phyloP scores from a whole-genome alignment of 257 asterid genomes.

The Gardenia jasminoides region DNA sequence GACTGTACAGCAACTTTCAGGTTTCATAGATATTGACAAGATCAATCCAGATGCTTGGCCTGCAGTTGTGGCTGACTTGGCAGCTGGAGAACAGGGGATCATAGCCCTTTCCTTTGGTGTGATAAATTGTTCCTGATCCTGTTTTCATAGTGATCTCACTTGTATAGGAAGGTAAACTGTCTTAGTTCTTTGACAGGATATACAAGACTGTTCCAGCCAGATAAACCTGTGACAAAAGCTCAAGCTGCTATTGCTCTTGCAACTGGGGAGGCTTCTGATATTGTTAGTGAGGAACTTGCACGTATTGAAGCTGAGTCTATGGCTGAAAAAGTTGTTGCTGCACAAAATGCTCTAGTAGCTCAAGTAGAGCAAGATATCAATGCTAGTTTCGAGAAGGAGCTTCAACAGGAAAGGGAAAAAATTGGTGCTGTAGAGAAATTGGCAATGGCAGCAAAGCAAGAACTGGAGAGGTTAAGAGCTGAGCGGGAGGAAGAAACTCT shows the following conservation, averaged over 20 bases:
- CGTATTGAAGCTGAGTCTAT: constrained; percentile 94
- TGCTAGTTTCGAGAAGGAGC: constrained; percentile 69
- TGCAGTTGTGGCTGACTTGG: constrained; percentile 80
- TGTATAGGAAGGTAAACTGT: constrained; percentile 5
- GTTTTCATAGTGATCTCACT: constrained; percentile 9
- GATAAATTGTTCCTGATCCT: constrained; percentile 18
- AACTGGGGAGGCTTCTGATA: constrained; percentile 80
- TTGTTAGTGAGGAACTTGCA: constrained; percentile 88
- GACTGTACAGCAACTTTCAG: constrained; percentile 79
- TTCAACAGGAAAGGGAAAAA: constrained; percentile 71
- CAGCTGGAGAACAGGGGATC: constrained; percentile 90
- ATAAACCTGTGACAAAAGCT: constrained; percentile 94
- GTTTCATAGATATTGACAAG: constrained; percentile 92
- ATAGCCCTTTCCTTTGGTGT: constrained; percentile 84
- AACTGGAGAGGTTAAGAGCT: constrained; percentile 73
- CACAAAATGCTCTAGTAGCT: constrained; percentile 87
- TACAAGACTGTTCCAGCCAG: constrained; percentile 97
- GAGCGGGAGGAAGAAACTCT: constrained; percentile 74
- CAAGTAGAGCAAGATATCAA: constrained; percentile 87
- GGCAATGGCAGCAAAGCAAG: constrained; percentile 78
- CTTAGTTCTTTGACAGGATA: constrained; percentile 54
- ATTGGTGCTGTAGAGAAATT: constrained; percentile 64
- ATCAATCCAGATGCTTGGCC: constrained; percentile 99
- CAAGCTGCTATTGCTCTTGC: constrained; percentile 95
- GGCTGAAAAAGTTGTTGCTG: constrained; percentile 97